Evolutionary conservation across 495 filamentous ascomycete genomes (phyloP), one percentile per base, ranked within the genome.

Genomic region (Aspergillus homomorphus): DNA sequence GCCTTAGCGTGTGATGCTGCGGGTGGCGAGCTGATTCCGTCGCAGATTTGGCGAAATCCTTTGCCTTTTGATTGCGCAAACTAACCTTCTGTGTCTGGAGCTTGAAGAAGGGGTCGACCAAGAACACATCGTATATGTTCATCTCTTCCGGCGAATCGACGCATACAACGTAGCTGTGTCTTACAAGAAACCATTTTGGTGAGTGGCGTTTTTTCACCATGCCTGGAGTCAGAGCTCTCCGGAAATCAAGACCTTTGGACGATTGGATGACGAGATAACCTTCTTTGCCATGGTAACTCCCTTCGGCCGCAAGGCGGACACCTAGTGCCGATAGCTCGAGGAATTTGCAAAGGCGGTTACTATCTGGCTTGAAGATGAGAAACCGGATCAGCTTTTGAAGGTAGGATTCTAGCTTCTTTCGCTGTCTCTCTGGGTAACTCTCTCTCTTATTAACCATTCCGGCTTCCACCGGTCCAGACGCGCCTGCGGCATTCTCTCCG

Each of bases 71-170:
- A 53, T 86, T 80, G 24, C 81, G 73, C 22, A 86, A 70, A 46
- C 76, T 78, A 58, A 79, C 75, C 60, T 79, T 81, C 66, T 88
- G 88, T 30, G 89, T 83, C 51, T 91, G 83, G 23, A 96, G 83
- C 38, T 82, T 78, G 71, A 97, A 99, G 58, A 85, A 82, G 1
- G 89, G 77, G 65, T 99, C 94, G 20, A 96, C 89, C 9, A 99
- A 81, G 68, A 98, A 96, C 61, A 98, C 94, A 75, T 99, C 94
- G 67, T 97, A 98, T 43, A 98, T 96, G 67, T 96, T 95, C 92
- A 97, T 96, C 62, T 92, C 93, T 64, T 98, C 93, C 12, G 94
- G 94, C 0, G 92, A 96, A 68, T 99, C 92, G 43, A 98, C 92
- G 62, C 95, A 98, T 56, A 96, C 93, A 55, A 99, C 87, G 64